A percentile compares a stretch with the other conserved stretches of the same genome.
Conservation (phyloP, 2,329 filamentous ascomycete genomes). For the Talaromyces pinophilus region DNA sequence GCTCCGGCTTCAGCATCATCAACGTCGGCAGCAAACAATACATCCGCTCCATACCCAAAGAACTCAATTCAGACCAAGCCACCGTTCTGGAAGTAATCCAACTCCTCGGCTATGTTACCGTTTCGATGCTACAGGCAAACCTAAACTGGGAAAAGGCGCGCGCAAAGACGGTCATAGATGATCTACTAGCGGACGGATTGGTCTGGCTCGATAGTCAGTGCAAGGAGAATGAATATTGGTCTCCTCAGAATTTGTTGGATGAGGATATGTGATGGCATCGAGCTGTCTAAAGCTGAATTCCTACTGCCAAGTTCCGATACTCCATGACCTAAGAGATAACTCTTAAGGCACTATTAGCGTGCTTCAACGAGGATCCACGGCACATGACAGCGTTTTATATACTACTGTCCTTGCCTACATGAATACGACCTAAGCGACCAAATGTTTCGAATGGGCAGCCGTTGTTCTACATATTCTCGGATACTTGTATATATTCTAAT, state of each 20-base stretch:
- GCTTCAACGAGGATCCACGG: neutral
- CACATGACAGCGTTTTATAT: neutral
- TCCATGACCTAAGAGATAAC: neutral
- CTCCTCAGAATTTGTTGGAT: slow-evolving; percentile 48
- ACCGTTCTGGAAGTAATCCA: slow-evolving; percentile 89
- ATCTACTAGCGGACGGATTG: slow-evolving; percentile 83
- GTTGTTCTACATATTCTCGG: no score
- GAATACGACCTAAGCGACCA: neutral
- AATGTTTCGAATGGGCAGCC: no score
- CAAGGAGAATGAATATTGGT: slow-evolving; percentile 90
- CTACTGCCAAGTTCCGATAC: neutral
- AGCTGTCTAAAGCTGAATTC: no score
- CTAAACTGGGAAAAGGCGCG: slow-evolving; percentile 80
- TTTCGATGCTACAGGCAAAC: slow-evolving; percentile 86
- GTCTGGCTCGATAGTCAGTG: slow-evolving; percentile 91
- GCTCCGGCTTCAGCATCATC: slow-evolving; percentile 82
- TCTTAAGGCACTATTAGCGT: neutral
- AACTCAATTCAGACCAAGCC: slow-evolving; percentile 91
- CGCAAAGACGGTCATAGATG: slow-evolving; percentile 86
- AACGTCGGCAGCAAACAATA: slow-evolving; percentile 81
- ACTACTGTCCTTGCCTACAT: neutral
- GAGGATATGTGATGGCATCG: slow-evolving; percentile 40
- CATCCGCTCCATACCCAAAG: slow-evolving; percentile 89
- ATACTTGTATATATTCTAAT: no score
- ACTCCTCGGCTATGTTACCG: slow-evolving; percentile 83